These are phyloP conservation scores for Nicotiana noctiflora DNA, from an alignment of 257 asterid genomes.

Conservation along the genomic window DNA sequence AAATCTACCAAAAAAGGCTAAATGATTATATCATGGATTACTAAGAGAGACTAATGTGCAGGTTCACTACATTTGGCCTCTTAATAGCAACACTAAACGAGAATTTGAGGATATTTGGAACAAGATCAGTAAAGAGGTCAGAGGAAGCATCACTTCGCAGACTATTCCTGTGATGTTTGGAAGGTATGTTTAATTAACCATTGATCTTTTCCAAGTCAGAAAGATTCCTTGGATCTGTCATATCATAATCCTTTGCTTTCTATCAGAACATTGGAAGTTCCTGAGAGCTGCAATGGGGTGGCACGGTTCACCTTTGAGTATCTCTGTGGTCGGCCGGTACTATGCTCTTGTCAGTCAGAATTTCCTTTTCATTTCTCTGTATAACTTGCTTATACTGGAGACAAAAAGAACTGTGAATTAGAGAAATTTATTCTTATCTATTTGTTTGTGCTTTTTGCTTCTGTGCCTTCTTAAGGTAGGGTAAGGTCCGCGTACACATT, in stretches of 20 bases:
- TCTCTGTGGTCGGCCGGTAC: slow-evolving; percentile 88
- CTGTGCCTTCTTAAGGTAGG: too few species aligned
- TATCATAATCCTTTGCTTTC: slow-evolving; percentile 10
- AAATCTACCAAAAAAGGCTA: neutral
- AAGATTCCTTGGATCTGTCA: neutral
- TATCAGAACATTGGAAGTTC: slow-evolving; percentile 71
- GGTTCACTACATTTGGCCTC: slow-evolving; percentile 84
- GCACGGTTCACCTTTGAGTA: slow-evolving; percentile 80
- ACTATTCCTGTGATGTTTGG: slow-evolving; percentile 93
- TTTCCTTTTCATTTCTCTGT: neutral
- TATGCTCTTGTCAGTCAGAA: slow-evolving; percentile 2
- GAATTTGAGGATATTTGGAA: slow-evolving; percentile 67
- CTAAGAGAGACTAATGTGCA: slow-evolving; percentile 20
- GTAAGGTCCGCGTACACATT: too few species aligned
- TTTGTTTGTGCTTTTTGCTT: neutral
- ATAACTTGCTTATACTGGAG: neutral
- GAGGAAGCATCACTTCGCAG: slow-evolving; percentile 48
- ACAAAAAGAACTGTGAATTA: neutral
- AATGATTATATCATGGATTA: neutral
- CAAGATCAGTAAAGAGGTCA: slow-evolving; percentile 33
- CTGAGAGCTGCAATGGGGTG: slow-evolving; percentile 72
- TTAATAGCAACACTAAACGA: slow-evolving; percentile 33
- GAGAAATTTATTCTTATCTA: neutral
- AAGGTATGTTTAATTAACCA: slow-evolving; percentile 38
- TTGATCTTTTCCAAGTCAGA: slow-evolving; percentile 8